Evolutionary conservation across 2,329 filamentous ascomycete genomes (phyloP).

Genomic region (Ceratocystis colombiana): DNA sequence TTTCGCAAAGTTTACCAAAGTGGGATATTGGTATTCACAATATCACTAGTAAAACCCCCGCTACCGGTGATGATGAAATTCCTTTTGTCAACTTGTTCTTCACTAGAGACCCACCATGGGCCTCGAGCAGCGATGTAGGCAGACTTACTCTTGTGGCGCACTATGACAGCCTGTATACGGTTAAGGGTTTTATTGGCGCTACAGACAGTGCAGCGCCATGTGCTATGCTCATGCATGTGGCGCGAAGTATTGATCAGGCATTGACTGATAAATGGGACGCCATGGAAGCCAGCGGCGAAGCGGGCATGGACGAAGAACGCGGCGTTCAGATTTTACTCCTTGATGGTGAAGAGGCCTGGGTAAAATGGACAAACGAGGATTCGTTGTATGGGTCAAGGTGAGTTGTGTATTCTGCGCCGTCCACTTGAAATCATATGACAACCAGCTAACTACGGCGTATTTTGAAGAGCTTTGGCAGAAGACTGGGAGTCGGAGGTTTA

Average conservation of each 20-base stretch:
- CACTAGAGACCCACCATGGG: conserved; percentile 78
- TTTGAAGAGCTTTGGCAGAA: conserved; percentile 56
- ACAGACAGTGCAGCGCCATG: conserved; percentile 91
- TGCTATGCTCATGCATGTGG: conserved; percentile 82
- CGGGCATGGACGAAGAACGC: conserved; percentile 58
- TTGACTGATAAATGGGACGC: conserved; percentile 72
- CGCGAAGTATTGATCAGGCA: conserved; percentile 67
- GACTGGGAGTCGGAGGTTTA: conserved; percentile 66
- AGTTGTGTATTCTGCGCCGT: conserved; percentile 27
- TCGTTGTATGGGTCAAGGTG: conserved; percentile 81
- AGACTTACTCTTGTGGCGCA: conserved; percentile 83
- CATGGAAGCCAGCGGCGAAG: conserved; percentile 52
- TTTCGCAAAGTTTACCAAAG: conserved; percentile 58
- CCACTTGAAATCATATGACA: background rate
- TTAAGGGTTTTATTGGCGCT: conserved; percentile 82
- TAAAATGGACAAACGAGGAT: conserved; percentile 66
- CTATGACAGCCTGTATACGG: conserved; percentile 75
- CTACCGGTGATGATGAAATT: conserved; percentile 57
- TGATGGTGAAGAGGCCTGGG: conserved; percentile 91
- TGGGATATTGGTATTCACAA: conserved; percentile 84
- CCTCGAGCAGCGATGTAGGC: conserved; percentile 60
- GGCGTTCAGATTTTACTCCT: conserved; percentile 83
- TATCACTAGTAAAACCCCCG: conserved; percentile 73
- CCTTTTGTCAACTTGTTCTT: conserved; percentile 84
- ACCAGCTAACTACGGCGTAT: conserved; percentile 11